Evolutionary conservation across 1,139 yeast genomes (phyloP), one percentile per base, ranked within the genome.

Genomic region (Saccharomyces hybrid): DNA sequence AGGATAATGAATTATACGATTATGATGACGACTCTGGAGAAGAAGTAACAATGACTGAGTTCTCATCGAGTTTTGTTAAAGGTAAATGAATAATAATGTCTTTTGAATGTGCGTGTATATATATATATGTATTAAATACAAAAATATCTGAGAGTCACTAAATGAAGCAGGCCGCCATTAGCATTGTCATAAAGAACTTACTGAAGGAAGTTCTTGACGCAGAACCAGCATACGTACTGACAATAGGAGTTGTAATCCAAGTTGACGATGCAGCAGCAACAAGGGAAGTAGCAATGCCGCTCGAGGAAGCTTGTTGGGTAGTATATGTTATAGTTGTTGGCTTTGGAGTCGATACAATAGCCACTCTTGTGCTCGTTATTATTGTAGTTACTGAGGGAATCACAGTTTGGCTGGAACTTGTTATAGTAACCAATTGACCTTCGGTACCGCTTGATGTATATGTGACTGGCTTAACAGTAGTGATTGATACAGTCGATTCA

Each of bases 1-100:
- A 73, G 51, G 88, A 91, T 56, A 82, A 80, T 49, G 98, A 93
- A 68, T 91, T 97, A 95, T 93, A 84, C 68, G 99, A 93, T 65
- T 95, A 91, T 68, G 98, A 93, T 67, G 98, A 93, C 57, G 81
- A 84, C 64, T 84, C 88, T 4, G 81, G 83, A 9, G 81, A 76
- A 28, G 97, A 93, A 69, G 97, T 90, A 24, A 83, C 95, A 46
- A 79, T 93, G 14, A 82, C 87, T 1, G 93, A 88, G 7, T 77
- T 84, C 19, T 67, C 74, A 53, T 90, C 95, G 88, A 78, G 75
- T 9, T 70, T 83, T 50, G 63, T 68, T 8, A 68, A 65, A 47
- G 70, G 68, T 34, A 65, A 66, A 56, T 68, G 58, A 55, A 11
- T 8, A 16, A 19, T 28, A 11, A 3, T 38, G 44, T 12, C 19